Evolutionary conservation across 1,284 basidiomycete genomes (phyloP).

Genomic region (Coniferiporia weirii): DNA sequence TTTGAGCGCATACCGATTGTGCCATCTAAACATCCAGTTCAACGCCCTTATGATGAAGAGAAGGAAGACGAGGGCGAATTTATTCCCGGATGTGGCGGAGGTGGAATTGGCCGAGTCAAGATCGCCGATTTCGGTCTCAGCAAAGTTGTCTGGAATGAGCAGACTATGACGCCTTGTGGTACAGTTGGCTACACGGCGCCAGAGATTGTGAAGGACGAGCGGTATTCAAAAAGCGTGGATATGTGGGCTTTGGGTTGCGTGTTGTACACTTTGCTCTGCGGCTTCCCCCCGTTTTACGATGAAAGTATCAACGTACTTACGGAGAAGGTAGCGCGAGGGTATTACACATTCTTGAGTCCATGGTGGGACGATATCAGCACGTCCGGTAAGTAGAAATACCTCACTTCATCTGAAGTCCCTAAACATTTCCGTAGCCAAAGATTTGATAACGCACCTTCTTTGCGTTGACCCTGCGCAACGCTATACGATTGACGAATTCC

Average conservation of each 20-base stretch:
- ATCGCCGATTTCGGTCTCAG: conserved; percentile 98
- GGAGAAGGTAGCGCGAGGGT: conserved; percentile 95
- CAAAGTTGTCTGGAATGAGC: conserved; percentile 98
- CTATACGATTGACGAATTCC: conserved; percentile 97
- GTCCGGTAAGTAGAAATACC: conserved; percentile 46
- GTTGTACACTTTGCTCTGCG: conserved; percentile 96
- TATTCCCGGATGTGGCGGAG: conserved; percentile 85
- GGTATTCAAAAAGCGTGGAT: conserved; percentile 97
- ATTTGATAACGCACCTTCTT: conserved; percentile 90
- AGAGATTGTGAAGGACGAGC: conserved; percentile 99
- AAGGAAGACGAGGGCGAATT: conserved; percentile 99
- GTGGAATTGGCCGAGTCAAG: conserved; percentile 97
- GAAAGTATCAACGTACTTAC: conserved; percentile 98
- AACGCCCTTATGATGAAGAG: conserved; percentile 94
- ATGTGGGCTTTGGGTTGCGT: conserved; percentile 99
- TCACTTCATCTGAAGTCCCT: background rate
- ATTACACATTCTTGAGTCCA: conserved; percentile 97
- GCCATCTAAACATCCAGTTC: conserved; percentile 73
- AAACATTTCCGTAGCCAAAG: conserved; percentile 65
- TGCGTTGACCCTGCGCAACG: conserved; percentile 95
- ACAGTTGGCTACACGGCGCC: conserved; percentile 99
- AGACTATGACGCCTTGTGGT: conserved; percentile 99
- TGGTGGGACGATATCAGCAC: conserved; percentile 98
- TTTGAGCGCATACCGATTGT: conserved; percentile 94
- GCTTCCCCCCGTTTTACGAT: conserved; percentile 98